A percentile compares a stretch with the other conserved stretches of the same genome.
phyloP scores from a whole-genome alignment of 2,329 filamentous ascomycete genomes.

The Talaromyces atroroseus region DNA sequence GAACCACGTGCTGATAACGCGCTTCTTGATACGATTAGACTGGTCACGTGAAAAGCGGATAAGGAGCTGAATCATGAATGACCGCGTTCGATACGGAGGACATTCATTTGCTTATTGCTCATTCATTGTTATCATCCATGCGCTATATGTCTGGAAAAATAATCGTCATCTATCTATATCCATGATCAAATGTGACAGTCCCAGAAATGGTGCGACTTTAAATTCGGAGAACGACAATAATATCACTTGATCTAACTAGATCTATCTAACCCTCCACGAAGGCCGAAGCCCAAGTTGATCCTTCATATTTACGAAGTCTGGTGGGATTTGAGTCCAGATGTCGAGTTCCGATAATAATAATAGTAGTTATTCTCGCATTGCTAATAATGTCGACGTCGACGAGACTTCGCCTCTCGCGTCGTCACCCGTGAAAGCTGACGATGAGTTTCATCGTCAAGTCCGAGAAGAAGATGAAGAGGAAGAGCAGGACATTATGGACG shows the following conservation, averaged over 20 bases:
- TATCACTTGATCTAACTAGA: neutral
- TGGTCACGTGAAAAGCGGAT: neutral
- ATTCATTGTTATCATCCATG: neutral
- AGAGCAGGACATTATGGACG: constrained; percentile 11
- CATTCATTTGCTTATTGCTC: neutral
- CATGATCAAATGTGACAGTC: neutral
- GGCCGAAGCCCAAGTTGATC: neutral
- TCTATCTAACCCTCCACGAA: too few relatives aligned
- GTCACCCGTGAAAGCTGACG: constrained; percentile 16
- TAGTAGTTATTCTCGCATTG: neutral
- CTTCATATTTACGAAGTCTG: neutral
- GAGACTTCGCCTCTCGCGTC: constrained; percentile 29
- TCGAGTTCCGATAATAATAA: constrained; percentile 13
- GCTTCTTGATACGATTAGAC: neutral
- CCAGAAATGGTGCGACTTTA: neutral
- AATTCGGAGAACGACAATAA: neutral
- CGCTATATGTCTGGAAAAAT: neutral
- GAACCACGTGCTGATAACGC: neutral
- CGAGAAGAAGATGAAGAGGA: constrained; percentile 1
- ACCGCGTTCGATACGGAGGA: too few relatives aligned
- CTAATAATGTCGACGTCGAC: constrained; percentile 15
- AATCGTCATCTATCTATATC: neutral
- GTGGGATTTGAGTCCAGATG: constrained; percentile 5
- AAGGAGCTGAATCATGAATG: neutral
- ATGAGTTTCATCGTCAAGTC: constrained; percentile 13